Conservation (phyloP, 208 protist genomes). For the Trichomonas vaginalis region DNA sequence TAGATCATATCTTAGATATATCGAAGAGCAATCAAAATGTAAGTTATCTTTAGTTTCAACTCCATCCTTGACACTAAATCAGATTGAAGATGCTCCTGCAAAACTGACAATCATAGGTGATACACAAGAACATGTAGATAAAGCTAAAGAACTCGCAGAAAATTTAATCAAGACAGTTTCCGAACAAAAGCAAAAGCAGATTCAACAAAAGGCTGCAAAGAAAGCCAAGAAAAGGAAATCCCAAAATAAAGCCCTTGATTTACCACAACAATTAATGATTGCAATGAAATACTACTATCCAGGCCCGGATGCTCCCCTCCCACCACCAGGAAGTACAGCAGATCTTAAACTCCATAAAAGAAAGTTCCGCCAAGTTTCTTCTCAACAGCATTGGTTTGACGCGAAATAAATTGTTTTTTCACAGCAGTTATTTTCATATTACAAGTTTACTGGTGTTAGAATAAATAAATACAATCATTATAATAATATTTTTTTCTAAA, state of each 20-base stretch:
- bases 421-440: not conserved
- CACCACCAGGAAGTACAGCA: not conserved
- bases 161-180: not conserved
- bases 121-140: not conserved
- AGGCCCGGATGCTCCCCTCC: not conserved
- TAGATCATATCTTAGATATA: not conserved
- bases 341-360: not conserved
- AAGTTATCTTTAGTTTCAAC: not conserved
- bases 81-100: not conserved
- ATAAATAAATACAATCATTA: too few relatives aligned
- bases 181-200: not conserved
- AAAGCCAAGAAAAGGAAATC: not conserved
- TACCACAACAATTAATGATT: not conserved
- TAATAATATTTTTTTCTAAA: too few relatives aligned
- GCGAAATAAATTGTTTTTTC: not conserved
- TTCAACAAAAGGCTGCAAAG: not conserved
- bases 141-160: not conserved
- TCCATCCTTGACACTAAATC: not conserved
- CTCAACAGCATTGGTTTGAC: not conserved
- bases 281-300: constrained; percentile 2
- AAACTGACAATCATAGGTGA: not conserved
- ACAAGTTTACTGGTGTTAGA: too few relatives aligned
- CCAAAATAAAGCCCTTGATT: not conserved
- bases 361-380: not conserved
- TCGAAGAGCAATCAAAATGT: not conserved